Evolutionary conservation across 1,284 basidiomycete species (phyloP).

Genomic region (Tilletia walkeri): DNA sequence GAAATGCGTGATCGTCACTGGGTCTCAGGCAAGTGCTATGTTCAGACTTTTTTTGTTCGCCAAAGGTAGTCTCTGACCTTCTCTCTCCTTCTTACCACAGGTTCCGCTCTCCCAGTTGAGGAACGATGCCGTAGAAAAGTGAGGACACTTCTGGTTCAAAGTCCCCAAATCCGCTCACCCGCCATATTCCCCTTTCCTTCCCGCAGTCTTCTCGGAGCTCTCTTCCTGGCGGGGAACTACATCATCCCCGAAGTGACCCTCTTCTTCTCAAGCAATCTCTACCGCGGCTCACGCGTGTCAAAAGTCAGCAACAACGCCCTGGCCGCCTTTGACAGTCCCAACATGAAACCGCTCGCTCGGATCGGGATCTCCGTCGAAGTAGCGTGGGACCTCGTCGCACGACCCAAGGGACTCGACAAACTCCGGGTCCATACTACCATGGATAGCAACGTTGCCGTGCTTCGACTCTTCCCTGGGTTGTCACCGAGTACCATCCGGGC

Average conservation of each 20-base stretch:
- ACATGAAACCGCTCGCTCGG: constrained; percentile 75
- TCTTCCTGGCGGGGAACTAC: constrained; percentile 82
- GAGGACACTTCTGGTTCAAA: not conserved
- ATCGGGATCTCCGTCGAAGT: constrained; percentile 79
- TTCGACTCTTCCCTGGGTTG: constrained; percentile 81
- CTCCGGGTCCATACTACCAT: constrained; percentile 73
- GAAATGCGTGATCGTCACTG: constrained; percentile 81
- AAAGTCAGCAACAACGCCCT: constrained; percentile 83
- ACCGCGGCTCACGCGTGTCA: constrained; percentile 73
- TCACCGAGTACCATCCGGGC: constrained; percentile 41
- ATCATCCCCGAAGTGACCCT: constrained; percentile 77
- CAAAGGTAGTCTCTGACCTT: too few relatives aligned
- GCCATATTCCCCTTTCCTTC: not conserved
- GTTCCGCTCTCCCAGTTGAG: constrained; percentile 82
- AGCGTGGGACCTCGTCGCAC: constrained; percentile 58
- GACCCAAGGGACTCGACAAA: constrained; percentile 71
- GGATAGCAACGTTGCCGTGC: constrained; percentile 41
- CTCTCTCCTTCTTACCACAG: constrained; percentile 53
- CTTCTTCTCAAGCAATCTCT: constrained; percentile 84
- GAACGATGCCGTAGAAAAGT: constrained; percentile 66
- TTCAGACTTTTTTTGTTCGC: too few relatives aligned
- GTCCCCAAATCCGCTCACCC: not conserved
- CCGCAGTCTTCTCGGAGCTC: constrained; percentile 66
- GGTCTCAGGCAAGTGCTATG: constrained; percentile 62
- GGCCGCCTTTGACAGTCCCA: constrained; percentile 80